Percentiles rank a stretch among this genome's conserved stretches.
Conservation (phyloP, 2,329 filamentous ascomycete genomes). For the Scortechinia acanthostroma region DNA sequence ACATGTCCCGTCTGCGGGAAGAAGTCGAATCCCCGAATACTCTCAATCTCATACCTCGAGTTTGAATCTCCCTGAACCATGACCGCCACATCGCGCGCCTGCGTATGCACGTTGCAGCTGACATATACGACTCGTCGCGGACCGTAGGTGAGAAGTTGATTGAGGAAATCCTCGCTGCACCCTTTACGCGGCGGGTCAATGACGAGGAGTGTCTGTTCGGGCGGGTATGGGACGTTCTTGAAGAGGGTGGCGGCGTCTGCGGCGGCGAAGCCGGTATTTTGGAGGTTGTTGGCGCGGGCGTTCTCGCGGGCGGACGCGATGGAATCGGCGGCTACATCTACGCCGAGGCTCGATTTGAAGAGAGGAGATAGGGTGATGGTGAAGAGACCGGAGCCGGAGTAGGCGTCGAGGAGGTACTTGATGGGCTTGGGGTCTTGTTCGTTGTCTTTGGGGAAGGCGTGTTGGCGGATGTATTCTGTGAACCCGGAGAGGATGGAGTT, state of each 20-base stretch:
- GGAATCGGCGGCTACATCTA: constrained; percentile 55
- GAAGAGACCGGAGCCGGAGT: constrained; percentile 70
- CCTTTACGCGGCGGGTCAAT: constrained; percentile 70
- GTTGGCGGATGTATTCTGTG: constrained; percentile 60
- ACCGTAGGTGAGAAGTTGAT: constrained; percentile 53
- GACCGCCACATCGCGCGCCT: constrained; percentile 65
- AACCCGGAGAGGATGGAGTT: constrained; percentile 68
- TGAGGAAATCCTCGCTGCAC: constrained; percentile 60
- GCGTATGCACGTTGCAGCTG: constrained; percentile 71
- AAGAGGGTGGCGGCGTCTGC: constrained; percentile 63
- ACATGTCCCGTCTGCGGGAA: constrained; percentile 55
- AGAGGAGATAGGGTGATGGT: constrained; percentile 63
- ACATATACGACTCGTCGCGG: constrained; percentile 65
- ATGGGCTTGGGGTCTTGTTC: constrained; percentile 22
- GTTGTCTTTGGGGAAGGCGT: constrained; percentile 38
- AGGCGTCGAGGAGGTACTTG: constrained; percentile 68
- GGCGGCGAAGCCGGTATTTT: constrained; percentile 51
- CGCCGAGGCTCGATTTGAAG: constrained; percentile 61
- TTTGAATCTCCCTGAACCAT: constrained; percentile 46
- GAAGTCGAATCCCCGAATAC: constrained; percentile 66
- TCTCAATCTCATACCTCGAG: constrained; percentile 58
- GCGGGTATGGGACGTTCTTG: constrained; percentile 49
- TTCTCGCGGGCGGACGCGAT: constrained; percentile 58
- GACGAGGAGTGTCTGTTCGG: constrained; percentile 59
- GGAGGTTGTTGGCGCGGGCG: constrained; percentile 52